Conservation (phyloP, 768 basidiomycete species). For the Auriculariales sp. region DNA sequence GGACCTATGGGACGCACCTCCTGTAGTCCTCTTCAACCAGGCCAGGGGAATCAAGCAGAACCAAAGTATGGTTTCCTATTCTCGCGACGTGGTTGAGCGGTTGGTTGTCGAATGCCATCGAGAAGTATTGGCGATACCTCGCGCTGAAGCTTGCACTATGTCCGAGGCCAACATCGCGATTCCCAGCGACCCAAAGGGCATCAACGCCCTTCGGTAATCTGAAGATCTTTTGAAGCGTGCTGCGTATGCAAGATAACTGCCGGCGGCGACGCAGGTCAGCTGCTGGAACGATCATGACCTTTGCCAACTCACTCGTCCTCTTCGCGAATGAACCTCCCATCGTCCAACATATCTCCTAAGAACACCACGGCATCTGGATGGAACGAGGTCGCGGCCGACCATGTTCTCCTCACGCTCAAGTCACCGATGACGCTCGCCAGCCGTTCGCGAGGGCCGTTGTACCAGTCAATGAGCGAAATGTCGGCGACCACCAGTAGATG, state of each 20-base stretch:
- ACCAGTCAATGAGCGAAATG: conserved; percentile 69
- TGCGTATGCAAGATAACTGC: conserved; percentile 63
- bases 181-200: conserved; percentile 68
- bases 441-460: conserved; percentile 54
- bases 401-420: conserved; percentile 72
- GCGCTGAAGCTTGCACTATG: conserved; percentile 29
- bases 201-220: conserved; percentile 30
- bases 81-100: conserved; percentile 29
- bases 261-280: background rate
- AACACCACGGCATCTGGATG: conserved; percentile 58
- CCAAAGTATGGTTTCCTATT: conserved; percentile 56
- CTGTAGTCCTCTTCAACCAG: conserved; percentile 60
- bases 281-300: background rate
- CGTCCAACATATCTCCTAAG: conserved; percentile 88
- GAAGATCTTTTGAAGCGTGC: conserved; percentile 63
- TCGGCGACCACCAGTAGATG: conserved; percentile 78
- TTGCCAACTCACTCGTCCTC: conserved; percentile 46
- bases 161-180: conserved; percentile 72
- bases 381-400: conserved; percentile 43
- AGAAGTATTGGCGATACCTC: conserved; percentile 42
- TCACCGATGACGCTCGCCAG: conserved; percentile 58
- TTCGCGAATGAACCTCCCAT: conserved; percentile 50
- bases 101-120: conserved; percentile 63
- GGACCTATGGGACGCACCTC: conserved; percentile 26
- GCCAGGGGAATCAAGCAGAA: conserved; percentile 60